Conservation (phyloP, 2,329 filamentous ascomycete species). For the Arthrinium phaeospermum region DNA sequence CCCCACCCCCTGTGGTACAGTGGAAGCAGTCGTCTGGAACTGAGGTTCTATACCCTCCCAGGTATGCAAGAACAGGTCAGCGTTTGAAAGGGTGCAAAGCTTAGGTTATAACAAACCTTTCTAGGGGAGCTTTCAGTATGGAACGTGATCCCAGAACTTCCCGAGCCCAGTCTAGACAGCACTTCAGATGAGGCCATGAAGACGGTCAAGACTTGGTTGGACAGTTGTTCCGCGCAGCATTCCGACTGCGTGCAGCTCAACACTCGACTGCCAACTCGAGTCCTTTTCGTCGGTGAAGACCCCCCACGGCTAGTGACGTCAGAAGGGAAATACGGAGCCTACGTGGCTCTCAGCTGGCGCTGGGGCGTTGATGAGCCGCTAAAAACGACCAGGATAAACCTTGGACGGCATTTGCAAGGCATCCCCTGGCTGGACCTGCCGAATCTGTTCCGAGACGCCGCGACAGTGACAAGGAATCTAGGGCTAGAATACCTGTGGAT, state of each 20-base stretch:
- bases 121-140: neutral
- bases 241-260: neutral
- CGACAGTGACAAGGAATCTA: neutral
- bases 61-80: no score
- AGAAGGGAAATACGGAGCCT: neutral
- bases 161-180: neutral
- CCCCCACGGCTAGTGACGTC: neutral
- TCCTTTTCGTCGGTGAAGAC: neutral
- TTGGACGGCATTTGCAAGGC: no score
- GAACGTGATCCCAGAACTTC: neutral
- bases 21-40: neutral
- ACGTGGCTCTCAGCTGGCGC: neutral
- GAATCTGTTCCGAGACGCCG: neutral
- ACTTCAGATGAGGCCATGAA: neutral
- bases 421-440: no score
- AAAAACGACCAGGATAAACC: neutral
- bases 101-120: no score
- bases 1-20: no score
- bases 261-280: neutral
- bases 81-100: no score
- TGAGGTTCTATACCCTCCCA: neutral
- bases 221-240: neutral
- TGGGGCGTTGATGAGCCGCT: neutral
- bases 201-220: neutral
- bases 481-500: slow-evolving; percentile 26